Conservation (phyloP, 1,139 yeast genomes). For the Hansenula lynferdii region DNA sequence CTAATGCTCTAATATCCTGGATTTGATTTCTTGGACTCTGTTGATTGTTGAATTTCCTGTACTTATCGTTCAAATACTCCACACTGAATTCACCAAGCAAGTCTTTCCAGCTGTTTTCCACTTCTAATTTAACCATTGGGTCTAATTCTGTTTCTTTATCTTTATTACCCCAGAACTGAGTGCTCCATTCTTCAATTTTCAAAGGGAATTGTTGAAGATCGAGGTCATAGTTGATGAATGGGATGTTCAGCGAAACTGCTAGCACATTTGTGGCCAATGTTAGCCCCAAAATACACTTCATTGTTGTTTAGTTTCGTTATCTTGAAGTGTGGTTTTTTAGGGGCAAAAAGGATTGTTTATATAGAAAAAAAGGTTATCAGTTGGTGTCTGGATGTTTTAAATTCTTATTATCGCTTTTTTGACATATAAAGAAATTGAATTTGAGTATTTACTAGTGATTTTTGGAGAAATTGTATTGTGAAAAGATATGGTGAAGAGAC, state of each 20-base stretch:
- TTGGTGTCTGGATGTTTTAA: too few species aligned
- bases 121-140: background rate
- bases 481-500: constrained; percentile 18
- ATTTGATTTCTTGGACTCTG: background rate
- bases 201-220: background rate
- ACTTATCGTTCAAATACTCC: too few species aligned
- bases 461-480: too few species aligned
- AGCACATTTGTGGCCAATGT: background rate
- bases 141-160: background rate
- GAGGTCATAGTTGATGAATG: background rate
- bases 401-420: background rate
- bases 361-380: too few species aligned
- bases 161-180: background rate
- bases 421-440: too few species aligned
- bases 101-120: background rate
- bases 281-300: background rate
- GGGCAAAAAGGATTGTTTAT: too few species aligned
- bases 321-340: too few species aligned
- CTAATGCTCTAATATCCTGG: background rate
- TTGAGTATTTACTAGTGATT: too few species aligned
- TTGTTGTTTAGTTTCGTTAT: too few species aligned
- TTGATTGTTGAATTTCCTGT: background rate
- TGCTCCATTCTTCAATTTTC: background rate
- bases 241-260: background rate
- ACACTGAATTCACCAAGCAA: background rate